phyloP scores from a whole-genome alignment of 2,329 filamentous ascomycete genomes.

The Kalmusia sp. region DNA sequence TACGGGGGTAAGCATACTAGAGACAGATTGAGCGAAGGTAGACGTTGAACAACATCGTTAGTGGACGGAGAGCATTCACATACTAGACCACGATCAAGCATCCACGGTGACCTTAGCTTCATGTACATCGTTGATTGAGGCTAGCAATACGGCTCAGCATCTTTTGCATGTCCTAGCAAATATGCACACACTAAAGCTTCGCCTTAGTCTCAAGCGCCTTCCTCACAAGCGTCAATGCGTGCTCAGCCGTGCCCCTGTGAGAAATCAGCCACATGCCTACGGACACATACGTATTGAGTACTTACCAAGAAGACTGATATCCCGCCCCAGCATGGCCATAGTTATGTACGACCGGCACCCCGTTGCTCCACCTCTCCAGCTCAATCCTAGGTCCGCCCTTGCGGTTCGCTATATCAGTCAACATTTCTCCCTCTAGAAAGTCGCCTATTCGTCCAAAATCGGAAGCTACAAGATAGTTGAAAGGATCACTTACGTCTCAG shows the following conservation, averaged over 20 bases:
- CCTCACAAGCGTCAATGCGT: conserved; percentile 49
- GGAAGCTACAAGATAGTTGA: background rate
- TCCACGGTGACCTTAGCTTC: no score
- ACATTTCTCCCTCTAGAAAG: no score
- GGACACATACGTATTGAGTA: background rate
- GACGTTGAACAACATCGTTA: no score
- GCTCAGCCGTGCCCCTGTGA: conserved; percentile 51
- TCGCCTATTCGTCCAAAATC: no score
- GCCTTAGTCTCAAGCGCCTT: conserved; percentile 28
- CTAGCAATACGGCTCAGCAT: no score
- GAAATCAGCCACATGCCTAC: background rate
- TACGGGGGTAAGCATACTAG: no score
- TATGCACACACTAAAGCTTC: conserved; percentile 36
- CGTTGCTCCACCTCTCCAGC: conserved; percentile 65
- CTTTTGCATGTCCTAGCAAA: no score
- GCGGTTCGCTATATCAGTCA: conserved; percentile 59
- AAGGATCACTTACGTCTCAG: conserved; percentile 62
- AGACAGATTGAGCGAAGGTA: no score
- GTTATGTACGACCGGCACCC: conserved; percentile 70
- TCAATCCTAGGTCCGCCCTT: conserved; percentile 79
- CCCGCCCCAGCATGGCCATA: conserved; percentile 84
- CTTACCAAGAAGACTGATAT: conserved; percentile 60
- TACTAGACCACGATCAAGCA: no score
- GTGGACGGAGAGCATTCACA: no score
- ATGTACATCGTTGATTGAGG: no score